A percentile compares a stretch with the other conserved stretches of the same genome.
Evolutionary conservation across 1,284 basidiomycete genomes (phyloP).

Genomic region (Fomitopsis schrenkii): DNA sequence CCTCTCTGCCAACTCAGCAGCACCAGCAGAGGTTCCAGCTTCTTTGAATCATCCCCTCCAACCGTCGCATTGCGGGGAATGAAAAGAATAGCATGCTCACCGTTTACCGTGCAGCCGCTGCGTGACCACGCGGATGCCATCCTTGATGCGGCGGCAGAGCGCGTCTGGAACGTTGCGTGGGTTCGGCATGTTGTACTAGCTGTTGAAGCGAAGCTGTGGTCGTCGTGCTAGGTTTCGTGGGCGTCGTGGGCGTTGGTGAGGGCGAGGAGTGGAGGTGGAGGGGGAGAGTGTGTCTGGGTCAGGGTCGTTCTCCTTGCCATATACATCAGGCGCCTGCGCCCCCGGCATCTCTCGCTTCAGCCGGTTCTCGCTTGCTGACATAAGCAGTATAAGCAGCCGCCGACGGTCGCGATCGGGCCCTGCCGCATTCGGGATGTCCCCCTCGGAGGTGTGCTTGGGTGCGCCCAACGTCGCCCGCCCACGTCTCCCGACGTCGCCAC

Average conservation of each 20-base stretch:
- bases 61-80: background rate
- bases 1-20: no score
- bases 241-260: background rate
- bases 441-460: background rate
- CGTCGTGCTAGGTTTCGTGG: background rate
- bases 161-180: background rate
- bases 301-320: background rate
- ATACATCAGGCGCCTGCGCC: background rate
- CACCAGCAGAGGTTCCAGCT: background rate
- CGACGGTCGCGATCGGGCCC: background rate
- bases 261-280: background rate
- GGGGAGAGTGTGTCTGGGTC: background rate
- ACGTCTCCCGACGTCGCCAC: background rate
- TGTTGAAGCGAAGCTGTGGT: background rate
- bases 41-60: background rate
- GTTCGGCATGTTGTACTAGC: background rate
- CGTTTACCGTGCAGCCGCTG: background rate
- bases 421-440: background rate
- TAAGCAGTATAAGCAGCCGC: background rate
- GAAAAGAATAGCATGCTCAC: background rate
- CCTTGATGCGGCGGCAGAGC: background rate
- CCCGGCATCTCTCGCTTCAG: background rate
- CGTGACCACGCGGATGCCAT: background rate
- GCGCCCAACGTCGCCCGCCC: background rate
- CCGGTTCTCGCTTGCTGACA: background rate